Conservation (phyloP, 2,329 filamentous ascomycete species). For the Ophiosphaerella herpotricha region DNA sequence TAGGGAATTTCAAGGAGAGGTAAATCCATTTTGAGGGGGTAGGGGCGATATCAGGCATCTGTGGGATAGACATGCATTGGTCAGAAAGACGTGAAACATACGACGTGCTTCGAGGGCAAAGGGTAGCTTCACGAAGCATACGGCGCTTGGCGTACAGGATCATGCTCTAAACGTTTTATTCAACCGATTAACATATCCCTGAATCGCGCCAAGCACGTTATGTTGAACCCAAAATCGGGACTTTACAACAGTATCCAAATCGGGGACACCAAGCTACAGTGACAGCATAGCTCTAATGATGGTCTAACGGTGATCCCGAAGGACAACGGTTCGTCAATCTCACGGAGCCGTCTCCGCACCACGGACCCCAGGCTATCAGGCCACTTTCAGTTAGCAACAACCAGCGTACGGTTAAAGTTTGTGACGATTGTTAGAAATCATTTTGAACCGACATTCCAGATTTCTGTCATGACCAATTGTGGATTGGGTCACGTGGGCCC, state of each 20-base stretch:
- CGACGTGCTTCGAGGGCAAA: no score
- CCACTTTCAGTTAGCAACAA: not conserved
- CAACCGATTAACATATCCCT: not conserved
- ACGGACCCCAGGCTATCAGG: not conserved
- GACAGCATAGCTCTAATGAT: not conserved
- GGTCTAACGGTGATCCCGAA: not conserved
- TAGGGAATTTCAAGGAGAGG: not conserved
- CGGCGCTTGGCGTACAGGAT: conserved; percentile 1
- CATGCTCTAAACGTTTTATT: not conserved
- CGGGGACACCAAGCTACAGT: not conserved
- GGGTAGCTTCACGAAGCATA: not conserved
- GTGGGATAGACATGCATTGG: no score
- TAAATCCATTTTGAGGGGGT: not conserved
- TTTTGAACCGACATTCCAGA: no score
- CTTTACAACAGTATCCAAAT: not conserved
- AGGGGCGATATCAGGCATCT: not conserved
- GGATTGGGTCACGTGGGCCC: not conserved
- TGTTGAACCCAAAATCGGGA: not conserved
- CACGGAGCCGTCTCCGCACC: not conserved
- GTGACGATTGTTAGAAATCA: not conserved
- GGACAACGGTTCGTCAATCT: not conserved
- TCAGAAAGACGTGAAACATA: no score
- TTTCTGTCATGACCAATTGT: not conserved
- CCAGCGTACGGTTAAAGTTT: not conserved
- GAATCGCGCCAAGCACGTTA: not conserved